Conservation (phyloP, 1,284 basidiomycete genomes). For the Irpex rosettiformis region DNA sequence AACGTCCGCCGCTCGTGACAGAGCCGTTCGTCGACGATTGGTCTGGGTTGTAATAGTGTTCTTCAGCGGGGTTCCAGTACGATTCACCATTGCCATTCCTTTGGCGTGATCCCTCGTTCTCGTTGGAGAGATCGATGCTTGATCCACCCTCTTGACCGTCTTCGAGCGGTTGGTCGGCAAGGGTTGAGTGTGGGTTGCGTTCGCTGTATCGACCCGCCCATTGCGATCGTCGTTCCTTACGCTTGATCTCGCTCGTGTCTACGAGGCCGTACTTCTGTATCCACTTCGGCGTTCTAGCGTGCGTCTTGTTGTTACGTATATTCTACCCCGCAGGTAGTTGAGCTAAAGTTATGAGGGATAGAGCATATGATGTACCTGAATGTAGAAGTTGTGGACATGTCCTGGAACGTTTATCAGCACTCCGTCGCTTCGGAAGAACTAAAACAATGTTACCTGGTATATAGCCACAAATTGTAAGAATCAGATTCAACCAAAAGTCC, state of each 20-base stretch:
- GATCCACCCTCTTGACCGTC: slow-evolving; percentile 67
- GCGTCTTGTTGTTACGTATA: slow-evolving; percentile 93
- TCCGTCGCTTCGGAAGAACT: background rate
- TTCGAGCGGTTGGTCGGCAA: slow-evolving; percentile 70
- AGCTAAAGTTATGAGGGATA: no score
- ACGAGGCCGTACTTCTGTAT: slow-evolving; percentile 86
- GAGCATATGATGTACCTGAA: no score
- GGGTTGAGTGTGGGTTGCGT: slow-evolving; percentile 68
- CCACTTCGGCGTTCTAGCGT: slow-evolving; percentile 92
- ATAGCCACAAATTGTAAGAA: slow-evolving; percentile 89
- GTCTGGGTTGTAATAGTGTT: slow-evolving; percentile 58
- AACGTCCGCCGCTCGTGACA: slow-evolving; percentile 44
- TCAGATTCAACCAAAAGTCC: slow-evolving; percentile 91
- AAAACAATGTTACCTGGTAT: slow-evolving; percentile 64
- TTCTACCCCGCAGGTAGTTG: slow-evolving; percentile 47
- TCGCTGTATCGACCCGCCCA: slow-evolving; percentile 89
- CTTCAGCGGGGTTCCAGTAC: slow-evolving; percentile 70
- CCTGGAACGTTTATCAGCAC: slow-evolving; percentile 32
- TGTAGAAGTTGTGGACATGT: slow-evolving; percentile 90
- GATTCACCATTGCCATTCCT: slow-evolving; percentile 30
- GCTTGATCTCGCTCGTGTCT: slow-evolving; percentile 70
- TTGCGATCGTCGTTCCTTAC: slow-evolving; percentile 75
- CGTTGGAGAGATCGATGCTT: slow-evolving; percentile 41
- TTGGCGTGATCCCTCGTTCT: slow-evolving; percentile 30
- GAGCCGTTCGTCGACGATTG: slow-evolving; percentile 32